Base-by-base conservation (phyloP, 1,284 basidiomycete species). In the Hemileia vastatrix region DNA sequence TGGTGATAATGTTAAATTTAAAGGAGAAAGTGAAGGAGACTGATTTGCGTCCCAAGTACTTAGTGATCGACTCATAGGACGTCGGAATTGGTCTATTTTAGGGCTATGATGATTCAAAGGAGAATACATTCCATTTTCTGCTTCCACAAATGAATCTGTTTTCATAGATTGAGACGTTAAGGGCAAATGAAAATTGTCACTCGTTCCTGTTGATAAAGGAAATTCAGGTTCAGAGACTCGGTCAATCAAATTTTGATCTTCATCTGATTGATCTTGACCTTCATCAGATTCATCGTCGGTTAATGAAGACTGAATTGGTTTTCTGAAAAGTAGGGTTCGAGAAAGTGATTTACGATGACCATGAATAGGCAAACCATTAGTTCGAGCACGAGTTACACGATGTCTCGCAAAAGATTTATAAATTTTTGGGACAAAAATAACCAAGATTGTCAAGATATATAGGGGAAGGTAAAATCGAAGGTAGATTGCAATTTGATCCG, bases 401-500 rank as follows among this genome's bases (percentile, higher is more conserved):
- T 51, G 24, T 9, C 13, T 4, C 1, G 2, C 44, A 23, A 63
- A n/a, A 18, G 32, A 2, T 31, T 31, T 49, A 15, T 18, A 56
- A 6, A 56, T 11, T 3, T n/a, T 13, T 4, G 32, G 40, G 9
- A 56, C 52, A 21, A 80, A 64, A 23, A 80, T 70, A 57, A 73
- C 69, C 2, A 74, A 40, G 23, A 79, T 58, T 27, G 77, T 78
- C n/a, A 84, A 66, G 56, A 81, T 55, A 45, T 80, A 75, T 50
- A 81, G 77, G 6, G 84, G 80, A 27, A 82, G 67, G 76, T 88
- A 87, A 31, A 84, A 70, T 56, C 78, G 73, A 27, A 79, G 74
- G 71, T 86, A 85, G 61, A 87, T 82, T 36, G 80, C 78, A 55
- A 80, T 76, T 66, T 86, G 84, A 73, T 87, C 81, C 6, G 87